Base-by-base conservation (phyloP, 2,329 filamentous ascomycete species). In the Tolypocladium inflatum region DNA sequence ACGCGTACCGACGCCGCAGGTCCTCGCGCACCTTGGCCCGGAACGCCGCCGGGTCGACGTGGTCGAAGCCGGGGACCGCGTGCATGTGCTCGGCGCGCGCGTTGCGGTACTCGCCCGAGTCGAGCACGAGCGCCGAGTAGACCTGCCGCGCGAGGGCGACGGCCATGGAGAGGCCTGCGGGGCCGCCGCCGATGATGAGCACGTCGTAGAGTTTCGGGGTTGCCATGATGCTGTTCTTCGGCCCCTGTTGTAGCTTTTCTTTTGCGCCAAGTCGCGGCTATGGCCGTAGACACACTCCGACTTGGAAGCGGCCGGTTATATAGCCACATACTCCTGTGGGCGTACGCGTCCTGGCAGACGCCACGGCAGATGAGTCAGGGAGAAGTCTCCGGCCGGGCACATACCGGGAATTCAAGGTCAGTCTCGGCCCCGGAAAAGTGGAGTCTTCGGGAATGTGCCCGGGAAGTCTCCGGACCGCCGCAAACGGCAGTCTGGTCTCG, bases 141-240 rank as follows among this genome's bases (percentile, higher is more conserved):
- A 39, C 38, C 38, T 39, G 38, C 17, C 38, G 38, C 38, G 38
- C 38, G 15, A 39, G 38, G 13, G 38, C 38, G 15, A 39, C 38
- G 38, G 38, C 38, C 38, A 39, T 39, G 38, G 38, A 39, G 41
- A 21, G 41, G 41, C 41, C 41, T 11, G 41, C 41, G 4, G 41
- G n/a, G 41, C 41, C 41, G 41, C 41, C 80, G 48, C 80, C 80
- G 42, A 83, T 73, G 59, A 83, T 72, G 56, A 83, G 74, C 26
- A 75, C 77, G 65, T 82, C 80, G 66, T 77, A 79, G 59, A 73
- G 61, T 17, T 66, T 67, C 0, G 61, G 38, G 11, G 26, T 7
- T 11, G 33, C 51, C 30, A 43, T 43, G 42, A 23, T 23, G 9
- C 13, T 13, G 41, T 21, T 11, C 7, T 42, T 42, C 21, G 41